A percentile compares a stretch with the other conserved stretches of the same genome.
Conservation (phyloP, 2,329 filamentous ascomycete species). For the Fusarium temperatum region DNA sequence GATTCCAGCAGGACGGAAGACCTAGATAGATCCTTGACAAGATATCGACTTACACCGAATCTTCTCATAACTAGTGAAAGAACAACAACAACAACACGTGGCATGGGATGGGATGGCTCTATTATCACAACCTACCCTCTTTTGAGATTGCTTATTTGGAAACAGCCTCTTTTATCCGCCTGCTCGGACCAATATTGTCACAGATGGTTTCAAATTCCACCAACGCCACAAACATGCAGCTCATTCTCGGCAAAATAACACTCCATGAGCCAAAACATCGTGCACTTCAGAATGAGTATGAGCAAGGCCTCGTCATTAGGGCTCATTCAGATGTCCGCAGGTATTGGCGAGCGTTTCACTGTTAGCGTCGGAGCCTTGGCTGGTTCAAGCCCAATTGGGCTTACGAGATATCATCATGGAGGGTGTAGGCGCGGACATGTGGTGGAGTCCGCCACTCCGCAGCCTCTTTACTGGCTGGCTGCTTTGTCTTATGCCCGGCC, state of each 20-base stretch:
- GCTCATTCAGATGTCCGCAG: slow-evolving; percentile 28
- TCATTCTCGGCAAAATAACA: slow-evolving; percentile 2
- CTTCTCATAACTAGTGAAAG: background rate
- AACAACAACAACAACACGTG: background rate
- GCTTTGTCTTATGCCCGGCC: background rate
- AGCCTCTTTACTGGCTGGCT: slow-evolving; percentile 4
- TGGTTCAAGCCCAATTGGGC: slow-evolving; percentile 31
- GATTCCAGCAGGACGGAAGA: background rate
- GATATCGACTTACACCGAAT: background rate
- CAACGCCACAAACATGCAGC: slow-evolving; percentile 5
- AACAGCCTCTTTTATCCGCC: slow-evolving; percentile 11
- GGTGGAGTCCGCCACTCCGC: slow-evolving; percentile 39
- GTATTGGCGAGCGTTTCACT: slow-evolving; percentile 12
- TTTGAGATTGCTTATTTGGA: background rate
- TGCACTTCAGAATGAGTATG: background rate
- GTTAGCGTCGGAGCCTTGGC: slow-evolving; percentile 35
- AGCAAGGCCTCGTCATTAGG: slow-evolving; percentile 10
- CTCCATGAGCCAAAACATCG: background rate
- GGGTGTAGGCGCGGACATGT: slow-evolving; percentile 33
- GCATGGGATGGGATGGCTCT: slow-evolving; percentile 6
- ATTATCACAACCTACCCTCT: background rate
- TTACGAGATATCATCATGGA: slow-evolving; percentile 35
- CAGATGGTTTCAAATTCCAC: slow-evolving; percentile 2
- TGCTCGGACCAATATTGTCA: slow-evolving; percentile 19
- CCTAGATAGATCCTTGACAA: slow-evolving; percentile 10